These are phyloP conservation scores for Paradendryphiella salina DNA, from an alignment of 2,329 filamentous ascomycete genomes.

Conservation along the genomic window DNA sequence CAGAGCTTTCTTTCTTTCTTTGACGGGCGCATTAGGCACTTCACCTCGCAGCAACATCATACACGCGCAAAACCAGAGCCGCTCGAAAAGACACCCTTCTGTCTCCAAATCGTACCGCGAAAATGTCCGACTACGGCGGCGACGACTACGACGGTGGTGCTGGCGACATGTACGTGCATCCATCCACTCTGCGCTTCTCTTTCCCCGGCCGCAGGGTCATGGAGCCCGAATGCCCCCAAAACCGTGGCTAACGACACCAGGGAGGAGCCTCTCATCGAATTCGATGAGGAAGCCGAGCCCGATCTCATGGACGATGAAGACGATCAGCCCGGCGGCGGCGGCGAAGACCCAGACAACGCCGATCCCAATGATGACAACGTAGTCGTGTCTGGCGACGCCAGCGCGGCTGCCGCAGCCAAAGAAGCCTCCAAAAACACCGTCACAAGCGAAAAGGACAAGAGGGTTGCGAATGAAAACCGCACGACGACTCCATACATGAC, in stretches of 20 bases:
- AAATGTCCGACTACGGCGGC: constrained; percentile 54
- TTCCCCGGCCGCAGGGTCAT: constrained; percentile 12
- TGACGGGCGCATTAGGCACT: constrained; percentile 15
- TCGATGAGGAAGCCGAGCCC: constrained; percentile 64
- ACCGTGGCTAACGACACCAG: constrained; percentile 22
- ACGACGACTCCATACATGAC: constrained; percentile 98
- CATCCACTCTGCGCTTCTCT: background rate
- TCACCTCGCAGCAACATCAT: constrained; percentile 8
- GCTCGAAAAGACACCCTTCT: background rate
- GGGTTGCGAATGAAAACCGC: constrained; percentile 84
- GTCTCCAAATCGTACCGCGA: constrained; percentile 10
- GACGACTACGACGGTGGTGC: constrained; percentile 44
- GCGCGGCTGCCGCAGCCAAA: constrained; percentile 50
- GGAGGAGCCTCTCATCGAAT: constrained; percentile 50
- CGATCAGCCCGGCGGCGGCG: constrained; percentile 51
- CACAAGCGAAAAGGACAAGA: constrained; percentile 71
- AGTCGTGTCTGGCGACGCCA: constrained; percentile 57
- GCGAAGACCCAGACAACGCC: constrained; percentile 41
- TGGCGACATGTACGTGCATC: constrained; percentile 36
- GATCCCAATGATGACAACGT: constrained; percentile 48
- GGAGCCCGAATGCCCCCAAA: background rate
- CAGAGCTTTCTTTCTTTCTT: constrained; percentile 29
- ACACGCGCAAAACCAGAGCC: constrained; percentile 1
- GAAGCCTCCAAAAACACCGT: constrained; percentile 57
- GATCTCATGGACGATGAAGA: constrained; percentile 68